phyloP scores from a whole-genome alignment of 805 yeast genomes.

The Kluyveromyces starmeri region DNA sequence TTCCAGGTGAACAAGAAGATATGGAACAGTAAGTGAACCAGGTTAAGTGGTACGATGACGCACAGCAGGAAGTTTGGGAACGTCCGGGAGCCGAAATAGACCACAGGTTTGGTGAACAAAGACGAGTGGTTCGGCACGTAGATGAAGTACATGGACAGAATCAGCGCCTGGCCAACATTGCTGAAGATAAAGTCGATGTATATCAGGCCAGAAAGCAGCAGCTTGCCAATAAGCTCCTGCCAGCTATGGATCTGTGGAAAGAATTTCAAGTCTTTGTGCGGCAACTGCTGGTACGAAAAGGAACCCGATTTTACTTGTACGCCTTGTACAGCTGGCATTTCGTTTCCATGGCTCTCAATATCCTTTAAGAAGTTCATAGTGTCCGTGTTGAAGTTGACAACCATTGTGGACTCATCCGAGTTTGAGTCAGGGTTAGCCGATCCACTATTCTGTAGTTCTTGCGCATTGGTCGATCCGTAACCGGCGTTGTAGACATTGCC shows the following conservation, averaged over 20 bases:
- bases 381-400: constrained; percentile 11
- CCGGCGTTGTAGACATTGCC: constrained; percentile 21
- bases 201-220: constrained; percentile 10
- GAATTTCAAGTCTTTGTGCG: constrained; percentile 5
- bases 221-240: constrained; percentile 9
- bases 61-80: constrained; percentile 23
- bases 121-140: constrained; percentile 31
- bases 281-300: constrained; percentile 1
- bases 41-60: constrained; percentile 27
- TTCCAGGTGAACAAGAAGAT: constrained; percentile 19
- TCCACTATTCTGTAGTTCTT: background rate
- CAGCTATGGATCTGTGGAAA: constrained; percentile 10
- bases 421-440: constrained; percentile 1
- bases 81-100: constrained; percentile 28
- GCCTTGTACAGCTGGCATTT: background rate
- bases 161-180: constrained; percentile 28
- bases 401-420: constrained; percentile 5
- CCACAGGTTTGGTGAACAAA: constrained; percentile 25
- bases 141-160: constrained; percentile 33
- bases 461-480: background rate
- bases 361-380: constrained; percentile 10
- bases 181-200: constrained; percentile 15
- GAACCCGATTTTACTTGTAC: background rate
- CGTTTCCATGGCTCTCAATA: constrained; percentile 6
- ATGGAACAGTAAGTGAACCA: constrained; percentile 14